Evolutionary conservation across 2,329 filamentous ascomycete species (phyloP), one percentile per base, ranked within the genome.

Genomic region (Cryphonectria naterciae): DNA sequence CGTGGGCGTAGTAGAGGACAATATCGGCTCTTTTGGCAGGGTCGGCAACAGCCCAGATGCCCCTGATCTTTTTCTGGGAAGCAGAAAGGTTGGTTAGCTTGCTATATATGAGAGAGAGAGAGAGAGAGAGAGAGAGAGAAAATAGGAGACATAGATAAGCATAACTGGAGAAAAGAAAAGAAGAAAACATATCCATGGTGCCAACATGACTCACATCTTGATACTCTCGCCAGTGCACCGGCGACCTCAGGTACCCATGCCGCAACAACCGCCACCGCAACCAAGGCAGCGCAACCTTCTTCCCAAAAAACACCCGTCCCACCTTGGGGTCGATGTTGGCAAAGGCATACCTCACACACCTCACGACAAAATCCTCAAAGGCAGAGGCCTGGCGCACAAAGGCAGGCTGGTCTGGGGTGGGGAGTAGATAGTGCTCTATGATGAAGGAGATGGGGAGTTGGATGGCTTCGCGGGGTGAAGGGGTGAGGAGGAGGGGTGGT

Each of bases 1-100:
- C 93, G 78, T 97, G 93, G 56, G 88, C 88, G 78, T 96, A 96
- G 78, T 94, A 95, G 1, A 97, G 80, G n/a, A 94, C 89, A 69
- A 96, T 83, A 77, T 96, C 93, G 0, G 93, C 91, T 68, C 87
- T 83, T 65, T 84, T 81, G 54, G 85, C 83, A 22, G 87, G 85
- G 75, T 93, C 86, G 61, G 87, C 81, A 58, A 87, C 86, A 65
- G 94, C 88, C 90, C 92, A 95, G 4, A 95, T 81, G 2, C 93
- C 93, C 71, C 84, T 84, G 70, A 90, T 86, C 62, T 81, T 81
- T 67, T 82, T 78, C 83, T 85, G 67, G 3, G 15, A 11, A 37
- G 25, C 43, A n/a, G 39, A 15, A 43, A 25, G 37, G 19, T 15
- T 13, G 43, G 58, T 62, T 13, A 62, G 60, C 37, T 25, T n/a